Evolutionary conservation across 163 green algal species (phyloP).

Genomic region (Scenedesmus sp.): DNA sequence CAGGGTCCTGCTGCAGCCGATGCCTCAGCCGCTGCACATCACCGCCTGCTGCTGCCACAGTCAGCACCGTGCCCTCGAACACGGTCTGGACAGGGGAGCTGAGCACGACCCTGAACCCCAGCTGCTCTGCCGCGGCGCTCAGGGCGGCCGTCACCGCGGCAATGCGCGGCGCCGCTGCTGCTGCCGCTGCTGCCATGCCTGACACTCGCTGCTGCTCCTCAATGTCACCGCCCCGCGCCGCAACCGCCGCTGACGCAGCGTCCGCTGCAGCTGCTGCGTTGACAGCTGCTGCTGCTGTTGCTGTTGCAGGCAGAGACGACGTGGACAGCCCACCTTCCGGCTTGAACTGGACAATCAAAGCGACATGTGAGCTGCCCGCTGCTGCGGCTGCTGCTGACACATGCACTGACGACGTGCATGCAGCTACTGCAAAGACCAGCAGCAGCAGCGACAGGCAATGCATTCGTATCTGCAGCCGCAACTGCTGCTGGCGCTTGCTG

Average conservation of each 20-base stretch:
- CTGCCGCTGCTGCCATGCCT: conserved; percentile 7
- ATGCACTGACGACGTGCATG: neutral
- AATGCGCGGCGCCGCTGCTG: conserved; percentile 18
- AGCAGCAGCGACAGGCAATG: neutral
- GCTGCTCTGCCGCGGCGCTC: neutral
- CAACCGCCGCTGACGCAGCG: neutral
- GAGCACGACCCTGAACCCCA: neutral
- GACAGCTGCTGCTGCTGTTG: neutral
- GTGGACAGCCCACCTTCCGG: neutral
- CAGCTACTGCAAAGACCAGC: neutral
- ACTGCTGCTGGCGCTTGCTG: neutral
- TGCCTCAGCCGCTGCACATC: no score
- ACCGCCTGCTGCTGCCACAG: no score
- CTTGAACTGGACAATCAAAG: neutral
- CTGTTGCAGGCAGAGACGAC: neutral
- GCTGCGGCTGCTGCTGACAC: conserved; percentile 1
- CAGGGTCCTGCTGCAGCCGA: no score
- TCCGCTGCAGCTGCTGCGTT: neutral
- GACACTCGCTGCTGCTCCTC: neutral
- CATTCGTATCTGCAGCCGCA: neutral
- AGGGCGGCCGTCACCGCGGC: neutral
- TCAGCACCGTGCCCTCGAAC: conserved; percentile 34
- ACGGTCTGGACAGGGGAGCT: neutral
- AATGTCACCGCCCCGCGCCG: neutral
- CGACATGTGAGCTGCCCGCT: neutral